Percentiles rank a stretch among this genome's conserved stretches.
Evolutionary conservation across 2,329 filamentous ascomycete genomes (phyloP).

Genomic region (Tolypocladium nubicola): DNA sequence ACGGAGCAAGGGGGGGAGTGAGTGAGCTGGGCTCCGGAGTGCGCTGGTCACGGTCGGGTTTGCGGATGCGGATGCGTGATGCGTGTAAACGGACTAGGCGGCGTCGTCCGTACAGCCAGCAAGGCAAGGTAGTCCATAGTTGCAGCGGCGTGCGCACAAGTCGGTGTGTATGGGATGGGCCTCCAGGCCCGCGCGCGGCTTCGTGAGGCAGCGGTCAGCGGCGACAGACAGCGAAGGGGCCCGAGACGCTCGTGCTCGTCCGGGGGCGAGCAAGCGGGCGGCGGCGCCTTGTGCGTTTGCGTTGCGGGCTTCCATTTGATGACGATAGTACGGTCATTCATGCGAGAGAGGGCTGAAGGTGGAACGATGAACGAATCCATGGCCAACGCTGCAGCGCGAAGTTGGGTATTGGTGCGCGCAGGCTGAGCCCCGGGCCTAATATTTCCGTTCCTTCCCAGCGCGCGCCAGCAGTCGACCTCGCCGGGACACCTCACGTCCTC

Average conservation of each 20-base stretch:
- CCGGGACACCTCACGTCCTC: background rate
- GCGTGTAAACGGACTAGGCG: background rate
- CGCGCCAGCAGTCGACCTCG: background rate
- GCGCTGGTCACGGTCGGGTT: background rate
- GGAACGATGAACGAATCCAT: background rate
- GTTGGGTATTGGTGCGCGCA: background rate
- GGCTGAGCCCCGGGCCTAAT: background rate
- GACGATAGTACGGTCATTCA: background rate
- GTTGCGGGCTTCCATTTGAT: background rate
- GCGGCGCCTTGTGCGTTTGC: background rate
- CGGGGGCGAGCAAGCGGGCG: constrained; percentile 5
- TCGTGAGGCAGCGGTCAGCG: background rate
- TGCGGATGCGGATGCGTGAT: background rate
- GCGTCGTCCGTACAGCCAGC: background rate
- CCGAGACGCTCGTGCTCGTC: constrained; percentile 4
- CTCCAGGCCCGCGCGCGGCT: background rate
- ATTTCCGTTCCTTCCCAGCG: background rate
- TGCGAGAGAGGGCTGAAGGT: background rate
- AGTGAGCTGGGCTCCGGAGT: background rate
- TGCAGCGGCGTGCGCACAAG: background rate
- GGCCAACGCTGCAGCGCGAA: background rate
- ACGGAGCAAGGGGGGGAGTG: background rate
- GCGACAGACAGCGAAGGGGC: background rate
- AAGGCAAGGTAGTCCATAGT: background rate
- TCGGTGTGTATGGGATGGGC: background rate